These are phyloP conservation scores for Suillus spraguei DNA, from an alignment of 768 basidiomycete species.

Conservation along the genomic window DNA sequence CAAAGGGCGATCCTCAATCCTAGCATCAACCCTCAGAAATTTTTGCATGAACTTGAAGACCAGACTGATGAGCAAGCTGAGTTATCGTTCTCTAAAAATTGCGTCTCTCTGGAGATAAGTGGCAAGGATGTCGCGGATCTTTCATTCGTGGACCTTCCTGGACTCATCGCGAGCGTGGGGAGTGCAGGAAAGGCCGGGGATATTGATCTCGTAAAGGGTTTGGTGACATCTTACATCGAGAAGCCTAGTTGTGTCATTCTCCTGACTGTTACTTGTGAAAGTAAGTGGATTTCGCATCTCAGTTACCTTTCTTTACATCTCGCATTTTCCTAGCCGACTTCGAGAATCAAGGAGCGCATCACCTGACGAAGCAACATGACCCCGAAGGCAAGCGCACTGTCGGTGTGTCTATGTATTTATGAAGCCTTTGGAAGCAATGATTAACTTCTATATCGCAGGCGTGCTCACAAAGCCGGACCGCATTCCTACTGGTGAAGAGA, in stretches of 20 bases:
- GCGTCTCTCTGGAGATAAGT: slow-evolving; percentile 58
- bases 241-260: slow-evolving; percentile 72
- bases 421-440: slow-evolving; percentile 46
- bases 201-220: slow-evolving; percentile 59
- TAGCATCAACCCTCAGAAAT: slow-evolving; percentile 20
- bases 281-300: slow-evolving; percentile 15
- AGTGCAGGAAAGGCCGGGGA: slow-evolving; percentile 52
- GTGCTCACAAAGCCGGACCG: slow-evolving; percentile 78
- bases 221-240: slow-evolving; percentile 62
- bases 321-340: slow-evolving; percentile 62
- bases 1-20: slow-evolving; percentile 71
- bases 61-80: slow-evolving; percentile 16
- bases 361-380: slow-evolving; percentile 62
- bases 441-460: slow-evolving; percentile 38
- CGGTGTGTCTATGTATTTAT: slow-evolving; percentile 59
- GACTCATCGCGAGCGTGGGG: slow-evolving; percentile 61
- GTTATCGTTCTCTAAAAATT: slow-evolving; percentile 54
- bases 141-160: slow-evolving; percentile 67
- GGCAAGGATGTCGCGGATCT: slow-evolving; percentile 63
- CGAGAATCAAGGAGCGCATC: slow-evolving; percentile 76
- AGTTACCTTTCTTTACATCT: slow-evolving; percentile 27
- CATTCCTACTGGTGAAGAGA: slow-evolving; percentile 33
- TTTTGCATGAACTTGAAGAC: slow-evolving; percentile 16
- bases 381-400: slow-evolving; percentile 68
- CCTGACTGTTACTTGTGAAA: slow-evolving; percentile 55